Conservation (phyloP, 1,284 basidiomycete genomes). For the Apiotrichum sp. region DNA sequence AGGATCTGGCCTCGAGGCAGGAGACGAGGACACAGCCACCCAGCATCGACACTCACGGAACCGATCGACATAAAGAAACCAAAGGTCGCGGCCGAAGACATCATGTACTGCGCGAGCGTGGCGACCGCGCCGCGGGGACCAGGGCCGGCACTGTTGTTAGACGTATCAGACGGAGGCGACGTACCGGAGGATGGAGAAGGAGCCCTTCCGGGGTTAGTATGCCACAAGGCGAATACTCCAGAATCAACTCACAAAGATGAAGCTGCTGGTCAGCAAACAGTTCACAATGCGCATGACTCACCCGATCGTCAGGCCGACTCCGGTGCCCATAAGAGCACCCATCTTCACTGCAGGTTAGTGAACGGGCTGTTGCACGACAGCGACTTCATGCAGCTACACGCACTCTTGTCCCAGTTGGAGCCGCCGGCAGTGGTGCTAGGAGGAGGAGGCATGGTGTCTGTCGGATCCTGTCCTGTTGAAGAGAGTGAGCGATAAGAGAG, state of each 20-base stretch:
- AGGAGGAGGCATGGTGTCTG: slow-evolving; percentile 39
- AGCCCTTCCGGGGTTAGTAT: slow-evolving; percentile 11
- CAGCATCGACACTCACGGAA: slow-evolving; percentile 31
- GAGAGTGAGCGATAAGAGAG: not conserved
- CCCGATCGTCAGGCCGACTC: slow-evolving; percentile 86
- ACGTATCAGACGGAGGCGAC: not conserved
- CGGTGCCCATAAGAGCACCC: slow-evolving; percentile 82
- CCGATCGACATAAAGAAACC: slow-evolving; percentile 49
- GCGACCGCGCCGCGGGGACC: slow-evolving; percentile 79
- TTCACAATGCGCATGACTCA: not conserved
- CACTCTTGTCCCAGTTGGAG: slow-evolving; percentile 42
- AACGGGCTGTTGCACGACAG: not conserved
- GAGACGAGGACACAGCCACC: too few relatives aligned
- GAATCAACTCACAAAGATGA: slow-evolving; percentile 62
- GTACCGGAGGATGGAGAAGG: slow-evolving; percentile 76
- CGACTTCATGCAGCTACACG: slow-evolving; percentile 8
- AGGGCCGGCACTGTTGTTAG: slow-evolving; percentile 61
- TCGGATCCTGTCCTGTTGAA: not conserved
- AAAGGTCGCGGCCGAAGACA: slow-evolving; percentile 51
- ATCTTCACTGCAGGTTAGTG: slow-evolving; percentile 56
- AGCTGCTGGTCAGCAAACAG: slow-evolving; percentile 37
- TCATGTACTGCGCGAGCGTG: slow-evolving; percentile 90
- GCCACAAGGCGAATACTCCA: not conserved
- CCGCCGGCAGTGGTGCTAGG: slow-evolving; percentile 37
- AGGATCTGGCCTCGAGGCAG: not conserved